These are phyloP conservation scores for Colletotrichum sidae DNA, from an alignment of 2,329 filamentous ascomycete species.

Conservation along the genomic window DNA sequence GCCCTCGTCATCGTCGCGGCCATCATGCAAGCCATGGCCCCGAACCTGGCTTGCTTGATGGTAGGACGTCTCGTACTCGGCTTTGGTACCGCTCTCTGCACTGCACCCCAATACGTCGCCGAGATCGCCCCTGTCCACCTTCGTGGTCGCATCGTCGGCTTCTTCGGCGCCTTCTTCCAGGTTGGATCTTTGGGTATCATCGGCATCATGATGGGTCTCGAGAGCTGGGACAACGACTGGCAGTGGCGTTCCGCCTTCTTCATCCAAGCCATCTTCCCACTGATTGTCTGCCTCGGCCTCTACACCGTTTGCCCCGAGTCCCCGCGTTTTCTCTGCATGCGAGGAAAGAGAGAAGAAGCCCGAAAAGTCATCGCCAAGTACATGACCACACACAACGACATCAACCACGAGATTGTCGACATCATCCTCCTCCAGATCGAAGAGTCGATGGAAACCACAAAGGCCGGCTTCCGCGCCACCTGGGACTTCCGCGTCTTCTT, in stretches of 20 bases:
- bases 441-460: constrained; percentile 54
- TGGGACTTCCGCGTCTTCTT: constrained; percentile 61
- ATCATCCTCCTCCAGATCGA: constrained; percentile 57
- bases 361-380: constrained; percentile 48
- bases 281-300: constrained; percentile 48
- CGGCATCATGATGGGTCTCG: constrained; percentile 55
- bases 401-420: constrained; percentile 54
- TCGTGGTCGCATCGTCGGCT: constrained; percentile 57
- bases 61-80: constrained; percentile 67
- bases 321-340: constrained; percentile 53
- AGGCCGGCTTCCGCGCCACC: constrained; percentile 49
- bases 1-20: constrained; percentile 56
- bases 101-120: constrained; percentile 45
- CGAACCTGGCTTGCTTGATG: constrained; percentile 53
- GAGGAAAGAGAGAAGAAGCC: constrained; percentile 50
- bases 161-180: constrained; percentile 60
- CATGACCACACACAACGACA: constrained; percentile 53
- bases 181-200: constrained; percentile 56
- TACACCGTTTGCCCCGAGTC: constrained; percentile 53
- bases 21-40: constrained; percentile 53
- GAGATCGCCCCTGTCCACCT: constrained; percentile 45
- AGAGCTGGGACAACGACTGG: constrained; percentile 50
- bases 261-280: constrained; percentile 56
- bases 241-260: constrained; percentile 53
- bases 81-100: constrained; percentile 54